phyloP scores from a whole-genome alignment of 2,329 filamentous ascomycete species.

The Pyrenochaeta sp. region DNA sequence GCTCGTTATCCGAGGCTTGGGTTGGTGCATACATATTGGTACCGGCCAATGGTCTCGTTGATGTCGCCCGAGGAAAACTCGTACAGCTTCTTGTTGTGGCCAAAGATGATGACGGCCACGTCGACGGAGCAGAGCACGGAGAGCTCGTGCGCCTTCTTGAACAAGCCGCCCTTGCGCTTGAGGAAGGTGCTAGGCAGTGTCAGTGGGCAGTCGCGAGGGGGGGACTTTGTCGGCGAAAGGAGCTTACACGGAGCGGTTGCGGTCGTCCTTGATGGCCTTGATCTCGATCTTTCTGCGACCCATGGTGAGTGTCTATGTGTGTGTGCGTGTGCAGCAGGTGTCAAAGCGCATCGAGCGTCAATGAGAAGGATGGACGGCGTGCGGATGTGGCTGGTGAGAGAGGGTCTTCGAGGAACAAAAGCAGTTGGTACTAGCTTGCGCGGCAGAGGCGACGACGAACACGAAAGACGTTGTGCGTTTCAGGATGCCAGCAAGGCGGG shows the following conservation, averaged over 20 bases:
- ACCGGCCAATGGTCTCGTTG: slow-evolving; percentile 85
- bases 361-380: slow-evolving; percentile 15
- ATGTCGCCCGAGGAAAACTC: slow-evolving; percentile 97
- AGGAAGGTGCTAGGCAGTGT: slow-evolving; percentile 80
- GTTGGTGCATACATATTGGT: slow-evolving; percentile 80
- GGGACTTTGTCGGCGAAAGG: slow-evolving; percentile 6
- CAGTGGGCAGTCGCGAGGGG: slow-evolving; percentile 32
- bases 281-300: slow-evolving; percentile 99
- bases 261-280: slow-evolving; percentile 98
- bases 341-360: slow-evolving; percentile 40
- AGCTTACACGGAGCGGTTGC: slow-evolving; percentile 94
- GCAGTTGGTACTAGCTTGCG: slow-evolving; percentile 35
- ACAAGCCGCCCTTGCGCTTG: slow-evolving; percentile 97
- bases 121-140: slow-evolving; percentile 98
- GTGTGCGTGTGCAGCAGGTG: too few relatives aligned
- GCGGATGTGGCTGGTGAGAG: slow-evolving; percentile 27
- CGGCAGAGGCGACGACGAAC: slow-evolving; percentile 26
- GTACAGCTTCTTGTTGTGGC: slow-evolving; percentile 98
- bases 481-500: slow-evolving; percentile 31
- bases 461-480: slow-evolving; percentile 33
- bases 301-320: slow-evolving; percentile 65
- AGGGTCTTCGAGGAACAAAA: slow-evolving; percentile 33
- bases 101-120: slow-evolving; percentile 98
- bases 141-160: slow-evolving; percentile 99
- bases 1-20: slow-evolving; percentile 1